Evolutionary conservation across 768 basidiomycete genomes (phyloP).

Genomic region (Tylopilus sp.): DNA sequence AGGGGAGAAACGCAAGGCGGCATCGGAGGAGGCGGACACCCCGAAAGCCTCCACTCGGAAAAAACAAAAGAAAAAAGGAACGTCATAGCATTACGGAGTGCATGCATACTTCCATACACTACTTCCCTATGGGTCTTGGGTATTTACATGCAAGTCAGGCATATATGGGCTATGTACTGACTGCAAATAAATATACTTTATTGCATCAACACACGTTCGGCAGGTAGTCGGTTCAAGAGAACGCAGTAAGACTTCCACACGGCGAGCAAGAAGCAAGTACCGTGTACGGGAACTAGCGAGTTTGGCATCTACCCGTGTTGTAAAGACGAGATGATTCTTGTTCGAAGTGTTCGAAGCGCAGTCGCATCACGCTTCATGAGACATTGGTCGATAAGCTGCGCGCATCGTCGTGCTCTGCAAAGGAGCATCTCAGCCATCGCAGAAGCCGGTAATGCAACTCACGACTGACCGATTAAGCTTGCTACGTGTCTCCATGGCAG

Average conservation of each 20-base stretch:
- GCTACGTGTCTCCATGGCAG: constrained; percentile 46
- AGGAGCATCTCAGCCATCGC: background rate
- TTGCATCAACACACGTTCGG: too few relatives aligned
- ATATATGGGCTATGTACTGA: background rate
- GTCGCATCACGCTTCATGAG: constrained; percentile 17
- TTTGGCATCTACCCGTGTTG: constrained; percentile 7
- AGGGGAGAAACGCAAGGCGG: constrained; percentile 39
- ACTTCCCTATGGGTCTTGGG: background rate
- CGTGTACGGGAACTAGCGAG: background rate
- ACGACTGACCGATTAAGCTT: constrained; percentile 46
- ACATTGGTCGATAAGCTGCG: constrained; percentile 26
- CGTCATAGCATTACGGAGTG: constrained; percentile 12
- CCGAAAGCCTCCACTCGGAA: constrained; percentile 42
- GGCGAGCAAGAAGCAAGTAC: background rate
- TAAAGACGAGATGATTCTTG: constrained; percentile 9
- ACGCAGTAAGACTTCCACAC: background rate
- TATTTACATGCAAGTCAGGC: background rate
- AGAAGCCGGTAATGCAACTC: background rate
- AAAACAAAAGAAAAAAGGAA: constrained; percentile 44
- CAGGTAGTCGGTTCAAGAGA: background rate
- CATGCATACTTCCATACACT: background rate
- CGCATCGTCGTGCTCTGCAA: constrained; percentile 27
- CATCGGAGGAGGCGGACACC: constrained; percentile 23
- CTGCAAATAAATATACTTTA: too few relatives aligned
- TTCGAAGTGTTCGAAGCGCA: constrained; percentile 21